Percentiles rank a stretch among this genome's conserved stretches.
These are phyloP conservation scores for Quercus lobata DNA, from an alignment of 331 rosid species.

Conservation along the genomic window DNA sequence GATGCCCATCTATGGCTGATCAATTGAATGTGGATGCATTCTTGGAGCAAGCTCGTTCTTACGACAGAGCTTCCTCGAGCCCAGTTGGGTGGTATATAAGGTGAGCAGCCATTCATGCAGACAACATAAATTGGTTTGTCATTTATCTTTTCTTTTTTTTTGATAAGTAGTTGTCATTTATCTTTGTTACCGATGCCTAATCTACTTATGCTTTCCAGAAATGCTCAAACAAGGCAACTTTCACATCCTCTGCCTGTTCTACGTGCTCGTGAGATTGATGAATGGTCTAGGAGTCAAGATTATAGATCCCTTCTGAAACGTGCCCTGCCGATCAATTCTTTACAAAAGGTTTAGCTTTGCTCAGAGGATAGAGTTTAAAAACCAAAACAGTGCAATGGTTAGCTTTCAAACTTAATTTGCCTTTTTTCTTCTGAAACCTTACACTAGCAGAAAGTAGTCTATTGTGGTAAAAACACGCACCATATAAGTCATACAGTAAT, in stretches of 20 bases:
- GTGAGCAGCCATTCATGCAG: constrained; percentile 26
- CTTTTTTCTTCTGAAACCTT: constrained; percentile 1
- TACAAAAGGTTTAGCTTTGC: constrained; percentile 25
- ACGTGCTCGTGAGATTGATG: constrained; percentile 94
- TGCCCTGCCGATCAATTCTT: constrained; percentile 34
- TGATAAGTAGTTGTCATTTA: neutral
- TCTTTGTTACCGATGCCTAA: constrained; percentile 15
- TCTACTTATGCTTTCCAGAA: constrained; percentile 45
- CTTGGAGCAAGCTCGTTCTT: constrained; percentile 97
- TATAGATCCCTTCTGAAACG: constrained; percentile 61
- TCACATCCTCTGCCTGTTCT: constrained; percentile 93
- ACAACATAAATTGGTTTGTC: neutral
- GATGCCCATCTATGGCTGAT: constrained; percentile 93
- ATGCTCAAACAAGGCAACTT: constrained; percentile 92
- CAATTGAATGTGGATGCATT: constrained; percentile 94
- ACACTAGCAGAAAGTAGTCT: neutral
- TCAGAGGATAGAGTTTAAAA: constrained; percentile 15
- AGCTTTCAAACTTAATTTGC: constrained; percentile 9
- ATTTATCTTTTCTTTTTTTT: neutral
- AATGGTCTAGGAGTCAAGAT: constrained; percentile 80
- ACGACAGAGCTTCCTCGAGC: constrained; percentile 93
- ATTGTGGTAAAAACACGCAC: neutral
- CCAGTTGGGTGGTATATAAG: constrained; percentile 96
- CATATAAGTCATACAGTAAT: neutral
- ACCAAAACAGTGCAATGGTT: constrained; percentile 18